phyloP scores from a whole-genome alignment of 345 rosid species.

The Camelina neglecta region DNA sequence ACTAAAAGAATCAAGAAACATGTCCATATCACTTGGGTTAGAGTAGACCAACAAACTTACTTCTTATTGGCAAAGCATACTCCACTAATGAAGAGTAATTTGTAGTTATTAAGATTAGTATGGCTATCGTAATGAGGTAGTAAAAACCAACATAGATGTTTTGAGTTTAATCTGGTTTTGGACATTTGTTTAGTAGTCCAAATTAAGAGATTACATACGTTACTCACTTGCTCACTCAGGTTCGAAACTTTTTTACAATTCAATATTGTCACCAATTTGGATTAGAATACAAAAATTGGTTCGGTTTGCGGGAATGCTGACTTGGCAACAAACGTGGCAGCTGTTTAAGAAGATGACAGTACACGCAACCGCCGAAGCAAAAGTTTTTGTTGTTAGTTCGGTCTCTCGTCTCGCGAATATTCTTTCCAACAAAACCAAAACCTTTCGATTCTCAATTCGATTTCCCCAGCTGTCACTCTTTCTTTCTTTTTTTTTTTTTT shows the following conservation, averaged over 20 bases:
- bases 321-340: constrained; percentile 39
- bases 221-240: no score
- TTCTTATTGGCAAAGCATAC: not conserved
- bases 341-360: constrained; percentile 28
- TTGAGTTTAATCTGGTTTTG: no score
- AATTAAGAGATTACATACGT: no score
- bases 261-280: no score
- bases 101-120: constrained; percentile 1
- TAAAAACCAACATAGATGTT: not conserved
- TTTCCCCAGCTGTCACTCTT: constrained; percentile 47
- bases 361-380: constrained; percentile 41
- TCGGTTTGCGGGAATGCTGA: constrained; percentile 6
- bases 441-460: constrained; percentile 18
- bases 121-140: not conserved
- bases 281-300: no score
- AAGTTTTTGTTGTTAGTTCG: not conserved
- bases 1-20: constrained; percentile 16
- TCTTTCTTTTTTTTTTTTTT: not conserved
- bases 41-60: constrained; percentile 10
- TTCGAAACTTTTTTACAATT: no score
- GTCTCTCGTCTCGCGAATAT: constrained; percentile 24
- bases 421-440: constrained; percentile 27
- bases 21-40: constrained; percentile 14
- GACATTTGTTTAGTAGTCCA: no score
- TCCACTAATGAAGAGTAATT: not conserved